These are phyloP conservation scores for Trichoderma citrinoviride DNA, from an alignment of 2,329 filamentous ascomycete genomes.

Conservation along the genomic window DNA sequence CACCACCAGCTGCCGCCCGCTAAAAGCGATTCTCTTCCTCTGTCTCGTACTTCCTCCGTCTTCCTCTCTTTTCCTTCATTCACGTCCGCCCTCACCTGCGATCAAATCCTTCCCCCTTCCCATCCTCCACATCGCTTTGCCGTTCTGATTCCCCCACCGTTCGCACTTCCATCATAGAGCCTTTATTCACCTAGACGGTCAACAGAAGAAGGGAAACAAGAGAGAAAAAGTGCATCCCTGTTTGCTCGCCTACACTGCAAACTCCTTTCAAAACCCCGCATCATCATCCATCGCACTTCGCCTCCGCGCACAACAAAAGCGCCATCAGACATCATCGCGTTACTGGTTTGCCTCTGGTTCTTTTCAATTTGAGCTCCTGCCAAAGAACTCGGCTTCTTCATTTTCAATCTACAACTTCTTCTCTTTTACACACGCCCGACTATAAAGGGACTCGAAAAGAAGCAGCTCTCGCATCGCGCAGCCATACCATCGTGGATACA, in stretches of 20 bases:
- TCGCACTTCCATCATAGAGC: not conserved
- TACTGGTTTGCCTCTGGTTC: not conserved
- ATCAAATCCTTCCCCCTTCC: not conserved
- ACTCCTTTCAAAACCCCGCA: conserved; percentile 22
- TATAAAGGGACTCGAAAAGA: not conserved
- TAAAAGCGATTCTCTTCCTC: not conserved
- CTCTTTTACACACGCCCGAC: not conserved
- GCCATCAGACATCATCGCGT: not conserved
- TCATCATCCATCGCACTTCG: not conserved
- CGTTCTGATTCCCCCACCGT: not conserved
- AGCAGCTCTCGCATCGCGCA: not conserved
- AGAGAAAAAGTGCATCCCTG: not conserved
- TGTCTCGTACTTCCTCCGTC: not conserved
- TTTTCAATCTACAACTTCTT: not conserved
- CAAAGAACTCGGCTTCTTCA: not conserved
- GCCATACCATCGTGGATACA: not conserved
- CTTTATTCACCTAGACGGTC: not conserved
- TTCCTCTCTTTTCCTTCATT: not conserved
- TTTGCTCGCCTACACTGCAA: not conserved
- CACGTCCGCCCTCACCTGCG: not conserved
- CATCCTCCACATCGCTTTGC: not conserved
- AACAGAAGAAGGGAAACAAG: not conserved
- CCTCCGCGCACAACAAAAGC: conserved; percentile 2
- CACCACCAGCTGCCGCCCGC: conserved; percentile 9
- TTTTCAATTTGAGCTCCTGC: not conserved